A percentile compares a stretch with the other conserved stretches of the same genome.
phyloP scores from a whole-genome alignment of 306 rosid species.

The Cicer cuneatum region DNA sequence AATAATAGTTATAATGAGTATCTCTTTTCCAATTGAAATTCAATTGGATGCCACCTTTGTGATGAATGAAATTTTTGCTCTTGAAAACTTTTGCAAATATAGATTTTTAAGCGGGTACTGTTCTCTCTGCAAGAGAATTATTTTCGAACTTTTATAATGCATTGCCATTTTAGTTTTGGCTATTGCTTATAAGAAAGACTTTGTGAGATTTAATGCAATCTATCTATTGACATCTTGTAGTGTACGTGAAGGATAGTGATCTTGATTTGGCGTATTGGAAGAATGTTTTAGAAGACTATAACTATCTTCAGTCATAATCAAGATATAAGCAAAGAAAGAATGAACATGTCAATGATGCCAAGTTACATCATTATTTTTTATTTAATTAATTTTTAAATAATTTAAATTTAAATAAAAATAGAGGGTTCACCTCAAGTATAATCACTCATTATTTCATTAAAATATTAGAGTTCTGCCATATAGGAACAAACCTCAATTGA shows the following conservation, averaged over 20 bases:
- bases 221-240: conserved; percentile 44
- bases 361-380: no score
- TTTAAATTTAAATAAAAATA: no score
- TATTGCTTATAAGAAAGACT: conserved; percentile 56
- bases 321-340: no score
- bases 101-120: not conserved
- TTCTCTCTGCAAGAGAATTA: not conserved
- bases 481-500: no score
- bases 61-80: conserved; percentile 13
- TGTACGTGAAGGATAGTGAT: conserved; percentile 55
- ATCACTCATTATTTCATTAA: no score
- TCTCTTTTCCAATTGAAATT: not conserved
- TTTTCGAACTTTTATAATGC: conserved; percentile 24
- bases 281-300: conserved; percentile 16
- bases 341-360: no score
- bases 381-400: no score
- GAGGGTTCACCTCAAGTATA: no score
- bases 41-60: conserved; percentile 1
- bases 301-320: not conserved
- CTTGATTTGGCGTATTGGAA: conserved; percentile 20
- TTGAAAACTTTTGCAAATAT: conserved; percentile 9
- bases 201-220: conserved; percentile 27
- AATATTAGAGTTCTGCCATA: no score
- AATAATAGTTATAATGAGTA: not conserved
- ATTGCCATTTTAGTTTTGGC: conserved; percentile 13